Percentiles rank a stretch among this genome's conserved stretches.
Conservation (phyloP, 495 filamentous ascomycete genomes). For the Pseudotulostoma volvatum region DNA sequence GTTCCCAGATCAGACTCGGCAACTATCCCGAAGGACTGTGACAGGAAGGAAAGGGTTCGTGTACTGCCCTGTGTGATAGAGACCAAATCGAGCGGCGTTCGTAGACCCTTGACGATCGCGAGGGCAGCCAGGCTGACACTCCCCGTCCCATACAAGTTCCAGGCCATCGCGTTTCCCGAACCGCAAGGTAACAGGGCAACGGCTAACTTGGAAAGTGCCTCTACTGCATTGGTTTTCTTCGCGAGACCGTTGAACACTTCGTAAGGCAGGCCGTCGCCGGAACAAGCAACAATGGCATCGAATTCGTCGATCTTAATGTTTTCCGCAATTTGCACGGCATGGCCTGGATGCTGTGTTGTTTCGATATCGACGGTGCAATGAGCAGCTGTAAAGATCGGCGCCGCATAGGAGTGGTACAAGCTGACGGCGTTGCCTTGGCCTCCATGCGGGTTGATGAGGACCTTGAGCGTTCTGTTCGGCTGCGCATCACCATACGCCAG, state of each 20-base stretch:
- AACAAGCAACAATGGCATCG: constrained; percentile 77
- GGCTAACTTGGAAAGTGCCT: constrained; percentile 62
- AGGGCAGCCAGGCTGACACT: constrained; percentile 62
- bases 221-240: constrained; percentile 53
- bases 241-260: constrained; percentile 91
- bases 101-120: constrained; percentile 67
- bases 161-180: constrained; percentile 84
- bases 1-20: constrained; percentile 81
- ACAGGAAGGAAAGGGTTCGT: constrained; percentile 72
- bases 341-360: constrained; percentile 51
- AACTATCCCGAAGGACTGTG: constrained; percentile 77
- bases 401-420: constrained; percentile 58
- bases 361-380: constrained; percentile 62
- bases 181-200: constrained; percentile 85
- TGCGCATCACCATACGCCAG: constrained; percentile 58
- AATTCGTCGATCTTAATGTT: constrained; percentile 62
- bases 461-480: constrained; percentile 59
- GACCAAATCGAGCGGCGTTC: constrained; percentile 66
- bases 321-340: constrained; percentile 65
- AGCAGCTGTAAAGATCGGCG: constrained; percentile 72
- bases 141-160: constrained; percentile 72
- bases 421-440: constrained; percentile 64
- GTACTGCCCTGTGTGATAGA: constrained; percentile 67
- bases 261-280: constrained; percentile 80
- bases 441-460: constrained; percentile 81